phyloP scores from a whole-genome alignment of 2,329 filamentous ascomycete species.

The Alternaria arbusti region DNA sequence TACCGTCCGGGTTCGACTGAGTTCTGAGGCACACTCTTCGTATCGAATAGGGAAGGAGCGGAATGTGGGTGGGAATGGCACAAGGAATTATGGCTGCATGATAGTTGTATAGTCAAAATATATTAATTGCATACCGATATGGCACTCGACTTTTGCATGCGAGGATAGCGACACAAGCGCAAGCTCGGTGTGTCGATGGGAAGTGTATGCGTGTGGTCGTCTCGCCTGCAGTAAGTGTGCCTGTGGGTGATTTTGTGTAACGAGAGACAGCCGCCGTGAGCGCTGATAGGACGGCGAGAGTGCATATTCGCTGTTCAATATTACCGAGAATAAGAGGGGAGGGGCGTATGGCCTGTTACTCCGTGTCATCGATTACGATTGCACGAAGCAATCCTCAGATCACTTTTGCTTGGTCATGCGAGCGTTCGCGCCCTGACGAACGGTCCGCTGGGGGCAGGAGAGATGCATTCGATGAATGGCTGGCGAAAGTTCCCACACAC shows the following conservation, averaged over 20 bases:
- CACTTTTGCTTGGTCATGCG: slow-evolving; percentile 24
- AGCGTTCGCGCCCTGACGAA: slow-evolving; percentile 11
- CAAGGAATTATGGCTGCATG: slow-evolving; percentile 2
- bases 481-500: background rate
- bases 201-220: slow-evolving; percentile 1
- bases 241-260: slow-evolving; percentile 5
- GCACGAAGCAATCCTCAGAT: slow-evolving; percentile 15
- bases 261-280: background rate
- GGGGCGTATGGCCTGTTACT: slow-evolving; percentile 1
- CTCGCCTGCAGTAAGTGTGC: slow-evolving; percentile 8
- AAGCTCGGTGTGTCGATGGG: background rate
- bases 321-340: slow-evolving; percentile 5
- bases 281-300: slow-evolving; percentile 8
- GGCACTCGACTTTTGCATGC: background rate
- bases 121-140: background rate
- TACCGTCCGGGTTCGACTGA: slow-evolving; percentile 5
- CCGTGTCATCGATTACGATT: slow-evolving; percentile 16
- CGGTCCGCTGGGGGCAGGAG: background rate
- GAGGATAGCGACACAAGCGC: background rate
- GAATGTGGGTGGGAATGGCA: background rate
- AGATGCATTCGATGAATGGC: background rate
- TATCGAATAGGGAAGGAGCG: slow-evolving; percentile 9
- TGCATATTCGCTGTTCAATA: background rate
- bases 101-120: slow-evolving; percentile 1
- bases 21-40: slow-evolving; percentile 1